Evolutionary conservation across 2,329 filamentous ascomycete species (phyloP).

Genomic region (Aspergillus alliaceus): DNA sequence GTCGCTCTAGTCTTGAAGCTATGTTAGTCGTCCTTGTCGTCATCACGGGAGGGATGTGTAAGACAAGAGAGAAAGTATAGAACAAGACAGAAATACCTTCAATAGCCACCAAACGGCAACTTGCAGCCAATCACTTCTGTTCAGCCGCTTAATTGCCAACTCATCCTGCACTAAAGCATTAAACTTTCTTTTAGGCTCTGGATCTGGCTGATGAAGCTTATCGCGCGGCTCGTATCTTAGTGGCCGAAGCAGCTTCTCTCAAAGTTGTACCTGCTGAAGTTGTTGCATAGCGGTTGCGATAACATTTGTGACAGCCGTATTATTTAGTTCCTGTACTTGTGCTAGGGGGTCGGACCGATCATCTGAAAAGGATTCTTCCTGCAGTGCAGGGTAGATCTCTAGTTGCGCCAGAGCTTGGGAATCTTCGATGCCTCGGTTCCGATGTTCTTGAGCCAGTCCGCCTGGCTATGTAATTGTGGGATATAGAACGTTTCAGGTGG

Average conservation of each 20-base stretch:
- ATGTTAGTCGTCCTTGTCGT: conserved; percentile 1
- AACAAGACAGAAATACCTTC: conserved; percentile 19
- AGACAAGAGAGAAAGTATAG: background rate
- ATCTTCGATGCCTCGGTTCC: background rate
- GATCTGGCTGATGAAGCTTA: conserved; percentile 23
- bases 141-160: conserved; percentile 22
- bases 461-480: background rate
- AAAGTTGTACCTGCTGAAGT: conserved; percentile 22
- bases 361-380: conserved; percentile 2
- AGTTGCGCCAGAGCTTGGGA: background rate
- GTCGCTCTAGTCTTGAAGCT: conserved; percentile 20
- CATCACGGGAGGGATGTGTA: no score
- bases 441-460: background rate
- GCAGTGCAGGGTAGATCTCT: background rate
- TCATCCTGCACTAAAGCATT: conserved; percentile 20
- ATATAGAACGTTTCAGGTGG: background rate
- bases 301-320: conserved; percentile 18
- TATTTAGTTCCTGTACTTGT: background rate
- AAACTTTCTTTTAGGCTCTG: conserved; percentile 20
- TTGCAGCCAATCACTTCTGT: conserved; percentile 29
- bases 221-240: conserved; percentile 29
- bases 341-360: conserved; percentile 1
- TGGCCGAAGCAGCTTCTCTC: conserved; percentile 26
- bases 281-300: conserved; percentile 26
- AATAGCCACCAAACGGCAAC: conserved; percentile 35